Percentiles rank a stretch among this genome's conserved stretches.
Conservation (phyloP, 106 monocot genomes). For the Dendrobium huoshanense region DNA sequence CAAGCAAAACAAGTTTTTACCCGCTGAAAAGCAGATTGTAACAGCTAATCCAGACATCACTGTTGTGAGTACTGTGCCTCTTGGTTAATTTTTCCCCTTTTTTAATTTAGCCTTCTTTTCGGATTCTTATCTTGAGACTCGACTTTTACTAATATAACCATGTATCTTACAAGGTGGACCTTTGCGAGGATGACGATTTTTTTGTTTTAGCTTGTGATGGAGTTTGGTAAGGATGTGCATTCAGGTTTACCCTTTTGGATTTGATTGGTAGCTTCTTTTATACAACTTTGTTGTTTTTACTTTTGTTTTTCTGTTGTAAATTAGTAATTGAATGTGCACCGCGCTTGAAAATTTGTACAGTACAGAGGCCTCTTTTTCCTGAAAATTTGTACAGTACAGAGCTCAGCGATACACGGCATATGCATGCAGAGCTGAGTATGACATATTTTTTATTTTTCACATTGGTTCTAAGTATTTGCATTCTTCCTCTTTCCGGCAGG, state of each 20-base stretch:
- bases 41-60: slow-evolving; percentile 86
- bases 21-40: slow-evolving; percentile 82
- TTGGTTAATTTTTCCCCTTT: background rate
- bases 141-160: background rate
- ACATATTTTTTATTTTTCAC: background rate
- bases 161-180: slow-evolving; percentile 52
- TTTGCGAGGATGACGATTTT: slow-evolving; percentile 93
- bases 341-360: no score
- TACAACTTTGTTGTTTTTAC: background rate
- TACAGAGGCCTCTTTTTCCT: no score
- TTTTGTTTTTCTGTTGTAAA: background rate
- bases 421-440: background rate
- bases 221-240: slow-evolving; percentile 41
- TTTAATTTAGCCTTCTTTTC: background rate
- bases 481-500: slow-evolving; percentile 1
- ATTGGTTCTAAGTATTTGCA: background rate
- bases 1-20: slow-evolving; percentile 86
- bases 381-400: no score
- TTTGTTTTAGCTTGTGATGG: slow-evolving; percentile 93
- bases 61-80: background rate
- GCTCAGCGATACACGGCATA: background rate
- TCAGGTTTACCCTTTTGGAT: background rate
- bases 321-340: no score
- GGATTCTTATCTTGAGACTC: background rate
- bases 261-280: background rate